Percentiles rank a stretch among this genome's conserved stretches.
Evolutionary conservation across 1,284 basidiomycete species (phyloP).

Genomic region (Anthracocystis setariae): DNA sequence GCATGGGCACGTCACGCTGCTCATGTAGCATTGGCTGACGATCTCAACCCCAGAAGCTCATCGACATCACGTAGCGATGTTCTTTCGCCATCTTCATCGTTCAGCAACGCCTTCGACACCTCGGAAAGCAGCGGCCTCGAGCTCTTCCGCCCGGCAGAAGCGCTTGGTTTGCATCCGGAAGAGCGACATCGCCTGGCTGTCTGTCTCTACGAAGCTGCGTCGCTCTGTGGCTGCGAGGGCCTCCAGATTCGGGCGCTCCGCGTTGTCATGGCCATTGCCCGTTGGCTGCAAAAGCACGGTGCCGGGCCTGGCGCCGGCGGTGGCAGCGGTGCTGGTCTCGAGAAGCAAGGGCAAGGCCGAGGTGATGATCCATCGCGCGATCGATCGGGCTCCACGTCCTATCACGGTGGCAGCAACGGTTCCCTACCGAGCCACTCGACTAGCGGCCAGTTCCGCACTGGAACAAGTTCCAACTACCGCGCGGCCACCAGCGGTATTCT

Average conservation of each 20-base stretch:
- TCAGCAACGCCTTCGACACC: conserved; percentile 20
- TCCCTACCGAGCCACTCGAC: conserved; percentile 10
- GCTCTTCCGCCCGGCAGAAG: conserved; percentile 59
- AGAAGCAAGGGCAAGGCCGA: conserved; percentile 31
- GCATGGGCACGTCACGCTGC: conserved; percentile 87
- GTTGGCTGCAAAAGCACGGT: conserved; percentile 53
- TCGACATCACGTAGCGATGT: conserved; percentile 18
- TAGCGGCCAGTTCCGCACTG: conserved; percentile 12
- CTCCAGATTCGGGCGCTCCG: conserved; percentile 78
- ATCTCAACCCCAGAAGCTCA: conserved; percentile 45
- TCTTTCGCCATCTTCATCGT: conserved; percentile 31
- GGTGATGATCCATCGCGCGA: conserved; percentile 31
- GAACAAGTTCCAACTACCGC: conserved; percentile 15
- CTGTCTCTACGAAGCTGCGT: conserved; percentile 91
- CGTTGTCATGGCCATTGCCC: conserved; percentile 55
- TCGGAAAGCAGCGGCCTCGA: conserved; percentile 37
- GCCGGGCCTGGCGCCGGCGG: conserved; percentile 18
- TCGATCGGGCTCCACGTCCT: conserved; percentile 30
- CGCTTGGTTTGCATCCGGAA: conserved; percentile 66
- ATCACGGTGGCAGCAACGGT: conserved; percentile 26
- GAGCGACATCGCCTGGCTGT: conserved; percentile 84
- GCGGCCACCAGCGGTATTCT: conserved; percentile 12
- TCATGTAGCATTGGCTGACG: conserved; percentile 71
- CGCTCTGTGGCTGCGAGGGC: conserved; percentile 84
- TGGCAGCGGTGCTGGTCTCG: conserved; percentile 26